Base-by-base conservation (phyloP, 148 eudicot species). In the Chenopodium suecicum region DNA sequence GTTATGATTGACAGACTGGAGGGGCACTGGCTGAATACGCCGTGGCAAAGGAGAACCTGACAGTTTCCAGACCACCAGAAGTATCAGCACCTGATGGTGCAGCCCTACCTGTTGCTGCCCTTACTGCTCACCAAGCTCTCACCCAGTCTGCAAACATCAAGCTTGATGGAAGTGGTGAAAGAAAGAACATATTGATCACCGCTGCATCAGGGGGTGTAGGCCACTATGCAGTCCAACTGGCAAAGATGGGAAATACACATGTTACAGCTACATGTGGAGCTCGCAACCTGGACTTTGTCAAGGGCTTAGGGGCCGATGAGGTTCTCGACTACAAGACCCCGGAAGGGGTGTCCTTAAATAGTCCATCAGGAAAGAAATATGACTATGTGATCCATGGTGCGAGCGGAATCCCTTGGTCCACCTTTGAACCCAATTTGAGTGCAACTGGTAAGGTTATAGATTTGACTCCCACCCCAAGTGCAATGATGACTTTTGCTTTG, bases 201-300 rank as follows among this genome's bases (percentile, higher is more conserved):
- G 93, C 91, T 3, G 97, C 88, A 14, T 93, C 97, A 3, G 94
- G 97, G 5, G 97, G 98, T 2, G 97, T 91, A 10, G 94, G 97
- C 37, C 94, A 91, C 84, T 92, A 90, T 19, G 91, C 93, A 1
- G 93, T 94, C 50, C 98, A 94, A 78, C 85, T 94, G 47, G 97
- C 97, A 22, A 92, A 94, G 88, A 91, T 94, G 0, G 98, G 94
- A 37, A 94, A 94, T 82, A 76, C 91, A 0, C 91, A 92, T 5
- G 93, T 94, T 17, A 94, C 97, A 0, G 90, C 94, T 47, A 94
- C 97, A 0, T 94, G 98, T 79, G 94, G 97, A 31, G 90, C 91
- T 13, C 94, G 92, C 31, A 94, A 91, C 85, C 37, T 91, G 1
- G 91, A 89, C 4, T 80, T 94, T 27, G 94, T 92, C 54, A 92